phyloP scores from a whole-genome alignment of 2,329 filamentous ascomycete species.

The Xylariomycetidae sp. region DNA sequence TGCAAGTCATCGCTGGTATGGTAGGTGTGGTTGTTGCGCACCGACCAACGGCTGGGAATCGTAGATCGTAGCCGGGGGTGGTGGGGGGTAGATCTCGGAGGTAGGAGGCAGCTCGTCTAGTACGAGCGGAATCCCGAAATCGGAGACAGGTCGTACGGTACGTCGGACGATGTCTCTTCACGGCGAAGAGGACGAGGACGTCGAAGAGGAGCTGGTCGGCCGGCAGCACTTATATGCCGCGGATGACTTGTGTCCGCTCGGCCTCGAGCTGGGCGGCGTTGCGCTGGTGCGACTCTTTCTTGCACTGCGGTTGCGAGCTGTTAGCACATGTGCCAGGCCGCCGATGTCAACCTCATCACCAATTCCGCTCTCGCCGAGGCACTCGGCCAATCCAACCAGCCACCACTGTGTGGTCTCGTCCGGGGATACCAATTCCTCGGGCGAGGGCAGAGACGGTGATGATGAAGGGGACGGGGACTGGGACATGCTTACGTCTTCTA shows the following conservation, averaged over 20 bases:
- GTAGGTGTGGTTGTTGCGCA: too few species aligned
- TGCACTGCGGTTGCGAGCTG: conserved; percentile 54
- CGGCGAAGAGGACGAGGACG: background rate
- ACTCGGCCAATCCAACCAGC: conserved; percentile 34
- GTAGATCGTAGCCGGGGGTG: too few species aligned
- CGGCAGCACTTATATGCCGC: conserved; percentile 68
- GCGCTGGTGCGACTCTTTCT: conserved; percentile 91
- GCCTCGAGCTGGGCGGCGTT: conserved; percentile 89
- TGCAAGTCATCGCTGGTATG: too few species aligned
- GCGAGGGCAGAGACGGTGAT: background rate
- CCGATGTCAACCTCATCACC: conserved; percentile 16
- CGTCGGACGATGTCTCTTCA: too few species aligned
- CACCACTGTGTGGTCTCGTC: conserved; percentile 27
- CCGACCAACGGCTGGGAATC: too few species aligned
- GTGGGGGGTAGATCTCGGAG: too few species aligned
- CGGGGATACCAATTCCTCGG: background rate
- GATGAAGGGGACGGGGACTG: conserved; percentile 11
- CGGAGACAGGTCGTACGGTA: too few species aligned
- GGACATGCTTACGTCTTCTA: conserved; percentile 69
- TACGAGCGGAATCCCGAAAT: too few species aligned
- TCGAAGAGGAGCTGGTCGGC: background rate
- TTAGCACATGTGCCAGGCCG: conserved; percentile 24
- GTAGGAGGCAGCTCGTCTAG: too few species aligned
- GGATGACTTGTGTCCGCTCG: conserved; percentile 90
- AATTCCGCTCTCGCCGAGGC: conserved; percentile 22